Conservation (phyloP, 768 basidiomycete species). For the Leccinum pellstonianum region DNA sequence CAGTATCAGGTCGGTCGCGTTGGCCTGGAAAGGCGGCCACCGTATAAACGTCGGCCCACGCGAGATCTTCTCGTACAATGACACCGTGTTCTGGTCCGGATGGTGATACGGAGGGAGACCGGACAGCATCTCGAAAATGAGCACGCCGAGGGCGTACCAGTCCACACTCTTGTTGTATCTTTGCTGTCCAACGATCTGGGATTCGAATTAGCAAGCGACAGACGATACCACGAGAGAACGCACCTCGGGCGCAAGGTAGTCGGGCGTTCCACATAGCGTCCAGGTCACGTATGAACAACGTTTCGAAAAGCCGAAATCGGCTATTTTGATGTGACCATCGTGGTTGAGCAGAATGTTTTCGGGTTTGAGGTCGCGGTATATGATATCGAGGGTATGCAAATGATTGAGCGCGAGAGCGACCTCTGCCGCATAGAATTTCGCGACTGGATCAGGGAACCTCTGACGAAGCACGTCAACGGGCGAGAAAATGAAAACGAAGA, state of each 20-base stretch:
- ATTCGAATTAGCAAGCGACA: conserved; percentile 8
- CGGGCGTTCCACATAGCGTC: conserved; percentile 94
- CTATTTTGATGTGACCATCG: conserved; percentile 97
- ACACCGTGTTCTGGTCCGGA: conserved; percentile 76
- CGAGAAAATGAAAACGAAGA: conserved; percentile 12
- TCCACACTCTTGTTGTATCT: conserved; percentile 97
- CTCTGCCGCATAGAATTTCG: conserved; percentile 96
- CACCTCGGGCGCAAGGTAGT: conserved; percentile 96
- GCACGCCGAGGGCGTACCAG: conserved; percentile 97
- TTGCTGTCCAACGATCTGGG: conserved; percentile 71
- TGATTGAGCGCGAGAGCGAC: conserved; percentile 92
- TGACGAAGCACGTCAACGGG: conserved; percentile 34
- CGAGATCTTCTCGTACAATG: conserved; percentile 90
- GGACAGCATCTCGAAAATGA: conserved; percentile 97
- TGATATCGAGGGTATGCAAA: conserved; percentile 82
- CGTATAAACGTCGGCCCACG: conserved; percentile 69
- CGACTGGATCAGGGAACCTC: conserved; percentile 95
- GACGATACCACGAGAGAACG: conserved; percentile 22
- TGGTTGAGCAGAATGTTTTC: conserved; percentile 91
- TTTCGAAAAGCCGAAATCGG: conserved; percentile 97
- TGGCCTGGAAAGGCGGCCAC: conserved; percentile 74
- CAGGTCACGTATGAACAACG: conserved; percentile 83
- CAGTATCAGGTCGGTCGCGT: conserved; percentile 85
- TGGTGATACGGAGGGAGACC: conserved; percentile 96
- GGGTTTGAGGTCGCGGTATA: conserved; percentile 97